Evolutionary conservation across 352 stramenopile species (phyloP).

Genomic region (Pythium aphanidermatum): DNA sequence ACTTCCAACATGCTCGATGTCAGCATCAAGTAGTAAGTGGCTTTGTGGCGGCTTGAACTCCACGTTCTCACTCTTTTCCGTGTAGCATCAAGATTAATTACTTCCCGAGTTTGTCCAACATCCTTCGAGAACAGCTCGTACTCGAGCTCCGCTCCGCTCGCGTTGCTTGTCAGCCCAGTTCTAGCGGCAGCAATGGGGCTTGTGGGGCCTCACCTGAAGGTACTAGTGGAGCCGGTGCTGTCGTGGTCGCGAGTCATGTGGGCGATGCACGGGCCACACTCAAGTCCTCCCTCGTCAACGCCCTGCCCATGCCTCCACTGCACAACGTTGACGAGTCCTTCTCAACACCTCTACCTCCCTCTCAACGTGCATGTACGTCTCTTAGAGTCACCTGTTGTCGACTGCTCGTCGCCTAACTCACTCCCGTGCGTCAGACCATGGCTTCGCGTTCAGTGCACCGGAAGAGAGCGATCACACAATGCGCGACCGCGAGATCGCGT

Average conservation of each 20-base stretch:
- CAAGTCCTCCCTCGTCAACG: neutral
- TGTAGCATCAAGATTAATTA: constrained; percentile 50
- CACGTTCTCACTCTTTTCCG: constrained; percentile 1
- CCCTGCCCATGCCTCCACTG: neutral
- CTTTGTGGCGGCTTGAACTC: no score
- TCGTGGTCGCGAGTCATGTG: neutral
- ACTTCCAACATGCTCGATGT: constrained; percentile 58
- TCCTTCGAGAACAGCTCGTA: constrained; percentile 59
- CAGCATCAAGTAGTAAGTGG: constrained; percentile 56
- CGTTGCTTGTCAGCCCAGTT: constrained; percentile 20
- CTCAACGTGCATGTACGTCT: neutral
- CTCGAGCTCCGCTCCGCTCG: constrained; percentile 34
- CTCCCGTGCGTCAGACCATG: constrained; percentile 37
- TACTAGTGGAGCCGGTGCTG: neutral
- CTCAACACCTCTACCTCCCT: constrained; percentile 1
- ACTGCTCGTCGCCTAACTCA: no score
- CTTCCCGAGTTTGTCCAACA: constrained; percentile 58
- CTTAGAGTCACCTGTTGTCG: no score
- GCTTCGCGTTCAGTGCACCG: constrained; percentile 45
- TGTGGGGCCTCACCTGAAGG: neutral
- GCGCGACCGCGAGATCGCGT: constrained; percentile 31
- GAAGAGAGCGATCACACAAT: constrained; percentile 18
- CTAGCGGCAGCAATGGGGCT: neutral
- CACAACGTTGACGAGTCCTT: constrained; percentile 9
- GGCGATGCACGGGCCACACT: neutral